Conservation (phyloP, 441 rosid species). For the Geranium incanum region DNA sequence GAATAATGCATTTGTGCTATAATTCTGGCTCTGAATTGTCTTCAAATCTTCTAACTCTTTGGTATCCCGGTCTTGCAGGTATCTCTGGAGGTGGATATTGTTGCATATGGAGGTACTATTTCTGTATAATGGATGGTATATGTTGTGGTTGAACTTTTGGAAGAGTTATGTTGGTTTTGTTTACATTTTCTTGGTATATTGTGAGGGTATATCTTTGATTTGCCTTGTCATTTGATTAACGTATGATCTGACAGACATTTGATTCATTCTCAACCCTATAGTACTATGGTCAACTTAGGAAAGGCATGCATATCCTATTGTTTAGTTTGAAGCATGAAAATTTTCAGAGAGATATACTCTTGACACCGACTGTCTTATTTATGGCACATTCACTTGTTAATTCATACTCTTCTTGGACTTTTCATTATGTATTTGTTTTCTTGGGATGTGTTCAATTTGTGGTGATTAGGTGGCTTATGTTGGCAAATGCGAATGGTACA, state of each 20-base stretch:
- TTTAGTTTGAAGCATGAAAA: neutral
- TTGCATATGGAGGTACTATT: slow-evolving; percentile 78
- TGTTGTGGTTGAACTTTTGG: neutral
- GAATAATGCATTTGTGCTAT: neutral
- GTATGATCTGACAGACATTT: neutral
- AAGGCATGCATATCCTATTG: neutral
- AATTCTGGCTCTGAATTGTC: neutral
- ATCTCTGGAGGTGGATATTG: slow-evolving; percentile 66
- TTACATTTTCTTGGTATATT: neutral
- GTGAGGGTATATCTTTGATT: neutral
- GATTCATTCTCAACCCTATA: neutral
- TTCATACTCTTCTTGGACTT: neutral
- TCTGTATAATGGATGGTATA: neutral
- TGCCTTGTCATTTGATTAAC: neutral
- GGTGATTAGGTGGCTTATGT: neutral
- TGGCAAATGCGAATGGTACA: neutral
- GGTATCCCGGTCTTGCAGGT: slow-evolving; percentile 38
- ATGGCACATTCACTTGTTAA: neutral
- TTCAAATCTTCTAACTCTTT: neutral
- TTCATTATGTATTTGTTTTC: neutral
- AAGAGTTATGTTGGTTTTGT: neutral
- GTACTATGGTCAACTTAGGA: neutral
- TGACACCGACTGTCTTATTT: neutral
- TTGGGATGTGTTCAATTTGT: neutral
- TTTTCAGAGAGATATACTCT: neutral